Conservation (phyloP, 169 alveolate species). For the Cryptosporidium parvum region DNA sequence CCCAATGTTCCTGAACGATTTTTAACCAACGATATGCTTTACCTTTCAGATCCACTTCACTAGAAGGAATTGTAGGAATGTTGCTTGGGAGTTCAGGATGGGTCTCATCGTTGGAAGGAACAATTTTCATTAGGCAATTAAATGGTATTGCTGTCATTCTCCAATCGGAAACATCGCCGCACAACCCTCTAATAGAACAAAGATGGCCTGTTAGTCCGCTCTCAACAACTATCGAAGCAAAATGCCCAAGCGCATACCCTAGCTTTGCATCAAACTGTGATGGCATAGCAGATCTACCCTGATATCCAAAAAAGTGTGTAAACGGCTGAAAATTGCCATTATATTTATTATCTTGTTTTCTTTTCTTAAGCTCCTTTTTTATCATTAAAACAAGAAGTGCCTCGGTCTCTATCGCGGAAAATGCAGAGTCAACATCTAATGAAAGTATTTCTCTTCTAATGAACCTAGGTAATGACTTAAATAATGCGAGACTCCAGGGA, state of each 20-base stretch:
- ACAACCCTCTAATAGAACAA: slow-evolving; percentile 93
- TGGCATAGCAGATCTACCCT: slow-evolving; percentile 98
- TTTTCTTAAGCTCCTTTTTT: slow-evolving; percentile 89
- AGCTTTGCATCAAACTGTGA: slow-evolving; percentile 94
- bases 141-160: slow-evolving; percentile 94
- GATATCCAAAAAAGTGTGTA: slow-evolving; percentile 97
- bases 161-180: slow-evolving; percentile 93
- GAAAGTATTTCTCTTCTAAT: slow-evolving; percentile 89
- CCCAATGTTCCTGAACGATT: slow-evolving; percentile 90
- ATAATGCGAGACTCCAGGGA: slow-evolving; percentile 95
- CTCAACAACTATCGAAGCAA: slow-evolving; percentile 93
- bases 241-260: slow-evolving; percentile 95
- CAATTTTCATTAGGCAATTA: slow-evolving; percentile 87
- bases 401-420: slow-evolving; percentile 92
- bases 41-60: slow-evolving; percentile 91
- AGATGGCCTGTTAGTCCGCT: slow-evolving; percentile 94
- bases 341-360: slow-evolving; percentile 91
- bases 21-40: slow-evolving; percentile 87
- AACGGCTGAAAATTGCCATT: slow-evolving; percentile 95
- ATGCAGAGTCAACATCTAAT: slow-evolving; percentile 84
- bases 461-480: slow-evolving; percentile 93
- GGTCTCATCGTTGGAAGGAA: slow-evolving; percentile 83
- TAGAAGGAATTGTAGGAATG: slow-evolving; percentile 91
- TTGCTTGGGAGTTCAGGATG: slow-evolving; percentile 81
- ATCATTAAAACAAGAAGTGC: slow-evolving; percentile 93